phyloP scores from a whole-genome alignment of 306 rosid genomes.

The Argentina anserina region DNA sequence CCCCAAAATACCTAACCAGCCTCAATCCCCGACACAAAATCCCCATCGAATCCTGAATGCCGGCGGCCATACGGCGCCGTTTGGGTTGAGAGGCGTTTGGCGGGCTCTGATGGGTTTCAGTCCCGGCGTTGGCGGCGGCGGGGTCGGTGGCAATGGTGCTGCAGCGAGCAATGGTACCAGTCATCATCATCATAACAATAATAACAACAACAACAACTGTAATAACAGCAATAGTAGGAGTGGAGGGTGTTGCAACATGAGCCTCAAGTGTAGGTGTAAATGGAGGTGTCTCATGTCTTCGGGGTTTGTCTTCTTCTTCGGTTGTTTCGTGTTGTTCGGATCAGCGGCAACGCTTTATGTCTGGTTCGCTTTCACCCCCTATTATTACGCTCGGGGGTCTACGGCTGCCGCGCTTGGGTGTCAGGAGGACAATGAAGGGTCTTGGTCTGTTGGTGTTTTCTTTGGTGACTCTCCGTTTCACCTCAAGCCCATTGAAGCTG shows the following conservation, averaged over 20 bases:
- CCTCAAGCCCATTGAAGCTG: constrained; percentile 82
- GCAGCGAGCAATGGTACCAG: background rate
- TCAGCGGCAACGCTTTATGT: constrained; percentile 71
- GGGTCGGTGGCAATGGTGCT: background rate
- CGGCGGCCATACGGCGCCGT: background rate
- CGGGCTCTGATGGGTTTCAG: background rate
- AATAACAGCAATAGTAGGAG: background rate
- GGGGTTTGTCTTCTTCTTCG: constrained; percentile 70
- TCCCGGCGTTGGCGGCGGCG: constrained; percentile 13
- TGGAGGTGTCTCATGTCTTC: constrained; percentile 58
- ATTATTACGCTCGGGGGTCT: constrained; percentile 26
- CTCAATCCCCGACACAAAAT: background rate
- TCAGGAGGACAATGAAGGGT: constrained; percentile 92
- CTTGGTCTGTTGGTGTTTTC: constrained; percentile 96
- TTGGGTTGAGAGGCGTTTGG: background rate
- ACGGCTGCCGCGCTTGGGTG: constrained; percentile 45
- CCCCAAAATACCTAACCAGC: background rate
- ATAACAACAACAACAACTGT: too few species aligned
- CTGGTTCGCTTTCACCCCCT: constrained; percentile 76
- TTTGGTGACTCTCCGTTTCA: constrained; percentile 81
- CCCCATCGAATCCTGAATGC: background rate
- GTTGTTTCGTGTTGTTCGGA: constrained; percentile 72
- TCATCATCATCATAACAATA: background rate
- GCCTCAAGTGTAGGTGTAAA: constrained; percentile 55
- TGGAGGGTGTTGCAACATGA: constrained; percentile 51